These are phyloP conservation scores for Ophiorrhiza pumila DNA, from an alignment of 257 asterid species.

Conservation along the genomic window DNA sequence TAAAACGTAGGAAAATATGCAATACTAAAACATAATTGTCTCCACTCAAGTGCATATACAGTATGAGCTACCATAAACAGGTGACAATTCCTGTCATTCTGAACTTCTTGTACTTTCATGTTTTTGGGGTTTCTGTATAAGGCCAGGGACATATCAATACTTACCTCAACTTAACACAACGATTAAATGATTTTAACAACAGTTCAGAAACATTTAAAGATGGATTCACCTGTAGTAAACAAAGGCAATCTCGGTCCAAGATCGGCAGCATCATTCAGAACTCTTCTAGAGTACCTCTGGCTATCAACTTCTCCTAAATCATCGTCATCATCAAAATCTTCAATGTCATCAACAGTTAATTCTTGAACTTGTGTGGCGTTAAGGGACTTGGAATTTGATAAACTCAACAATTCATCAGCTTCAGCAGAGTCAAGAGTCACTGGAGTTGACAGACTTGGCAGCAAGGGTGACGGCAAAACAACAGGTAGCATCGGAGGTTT, in stretches of 20 bases:
- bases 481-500: slow-evolving; percentile 64
- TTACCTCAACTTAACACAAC: not conserved
- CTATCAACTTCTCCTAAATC: slow-evolving; percentile 62
- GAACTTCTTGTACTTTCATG: not conserved
- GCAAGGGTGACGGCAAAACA: slow-evolving; percentile 47
- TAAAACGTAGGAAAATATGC: not conserved
- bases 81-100: not conserved
- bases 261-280: slow-evolving; percentile 88
- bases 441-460: slow-evolving; percentile 48
- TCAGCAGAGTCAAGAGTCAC: slow-evolving; percentile 62
- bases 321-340: slow-evolving; percentile 74
- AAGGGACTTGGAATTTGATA: slow-evolving; percentile 65
- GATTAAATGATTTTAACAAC: not conserved
- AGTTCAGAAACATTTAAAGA: not conserved
- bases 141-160: not conserved
- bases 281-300: slow-evolving; percentile 85
- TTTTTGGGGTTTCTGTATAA: not conserved
- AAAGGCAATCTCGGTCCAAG: slow-evolving; percentile 75
- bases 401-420: slow-evolving; percentile 51
- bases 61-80: not conserved
- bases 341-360: slow-evolving; percentile 89
- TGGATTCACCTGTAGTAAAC: slow-evolving; percentile 74
- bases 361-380: slow-evolving; percentile 59
- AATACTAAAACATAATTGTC: not conserved
- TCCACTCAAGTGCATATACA: not conserved